These are phyloP conservation scores for Scleroderma citrinum DNA, from an alignment of 768 basidiomycete genomes.

Conservation along the genomic window DNA sequence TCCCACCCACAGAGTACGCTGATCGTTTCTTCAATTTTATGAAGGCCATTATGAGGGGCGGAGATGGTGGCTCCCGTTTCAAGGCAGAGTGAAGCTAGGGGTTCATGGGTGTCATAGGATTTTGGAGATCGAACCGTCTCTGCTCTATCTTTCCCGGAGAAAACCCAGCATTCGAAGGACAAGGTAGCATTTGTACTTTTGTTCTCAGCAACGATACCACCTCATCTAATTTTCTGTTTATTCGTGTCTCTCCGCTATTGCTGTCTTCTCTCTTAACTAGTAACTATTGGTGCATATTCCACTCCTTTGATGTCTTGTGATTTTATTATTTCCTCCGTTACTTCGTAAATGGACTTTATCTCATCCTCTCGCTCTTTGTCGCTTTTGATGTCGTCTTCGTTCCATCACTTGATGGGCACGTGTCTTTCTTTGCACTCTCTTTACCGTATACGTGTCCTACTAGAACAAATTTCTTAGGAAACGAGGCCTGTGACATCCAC, in stretches of 20 bases:
- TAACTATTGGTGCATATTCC: background rate
- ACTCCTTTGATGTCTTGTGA: background rate
- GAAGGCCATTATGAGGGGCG: constrained; percentile 80
- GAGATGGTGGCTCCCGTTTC: constrained; percentile 55
- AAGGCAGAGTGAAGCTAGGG: constrained; percentile 32
- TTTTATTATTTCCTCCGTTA: background rate
- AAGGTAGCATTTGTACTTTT: background rate
- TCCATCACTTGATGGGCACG: background rate
- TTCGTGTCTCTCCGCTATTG: background rate
- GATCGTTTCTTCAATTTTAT: constrained; percentile 86
- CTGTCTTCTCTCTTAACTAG: background rate
- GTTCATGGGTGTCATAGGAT: background rate
- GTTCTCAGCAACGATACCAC: background rate
- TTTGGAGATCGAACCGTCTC: background rate
- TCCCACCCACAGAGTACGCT: constrained; percentile 81
- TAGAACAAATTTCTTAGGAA: background rate
- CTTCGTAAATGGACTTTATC: background rate
- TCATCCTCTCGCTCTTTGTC: background rate
- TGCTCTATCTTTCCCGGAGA: background rate
- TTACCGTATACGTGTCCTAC: background rate
- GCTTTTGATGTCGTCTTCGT: background rate
- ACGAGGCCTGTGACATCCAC: too few relatives aligned
- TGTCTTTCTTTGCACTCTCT: background rate
- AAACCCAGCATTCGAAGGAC: background rate
- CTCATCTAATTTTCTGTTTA: background rate